phyloP scores from a whole-genome alignment of 495 filamentous ascomycete genomes.

The Talaromyces stipitatus region DNA sequence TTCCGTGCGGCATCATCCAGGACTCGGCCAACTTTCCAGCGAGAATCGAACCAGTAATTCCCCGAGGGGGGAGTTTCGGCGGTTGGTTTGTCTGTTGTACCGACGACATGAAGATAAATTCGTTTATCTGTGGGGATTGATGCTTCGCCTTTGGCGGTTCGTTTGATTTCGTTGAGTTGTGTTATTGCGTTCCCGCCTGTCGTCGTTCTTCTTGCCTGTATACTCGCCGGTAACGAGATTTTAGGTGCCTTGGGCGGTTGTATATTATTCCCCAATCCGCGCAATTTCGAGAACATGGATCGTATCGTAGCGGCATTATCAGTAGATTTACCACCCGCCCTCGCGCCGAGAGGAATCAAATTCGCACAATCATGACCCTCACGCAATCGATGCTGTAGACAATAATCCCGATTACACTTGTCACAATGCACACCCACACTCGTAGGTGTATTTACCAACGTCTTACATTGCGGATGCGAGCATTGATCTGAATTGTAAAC shows the following conservation, averaged over 20 bases:
- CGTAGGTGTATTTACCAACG: constrained; percentile 69
- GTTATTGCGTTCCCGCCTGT: constrained; percentile 30
- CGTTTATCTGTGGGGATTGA: constrained; percentile 71
- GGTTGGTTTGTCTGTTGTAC: constrained; percentile 64
- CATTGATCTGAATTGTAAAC: constrained; percentile 64
- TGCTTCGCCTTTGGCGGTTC: constrained; percentile 79
- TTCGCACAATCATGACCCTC: constrained; percentile 85
- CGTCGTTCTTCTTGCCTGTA: constrained; percentile 44
- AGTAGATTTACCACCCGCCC: constrained; percentile 30
- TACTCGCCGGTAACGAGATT: constrained; percentile 37
- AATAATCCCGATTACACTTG: constrained; percentile 78
- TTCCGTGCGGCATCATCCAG: constrained; percentile 80
- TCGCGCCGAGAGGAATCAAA: constrained; percentile 58
- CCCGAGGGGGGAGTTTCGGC: constrained; percentile 67
- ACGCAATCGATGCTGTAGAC: constrained; percentile 78
- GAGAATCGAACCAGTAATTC: constrained; percentile 74
- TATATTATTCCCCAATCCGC: constrained; percentile 59
- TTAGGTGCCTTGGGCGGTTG: constrained; percentile 30
- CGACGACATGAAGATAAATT: constrained; percentile 78
- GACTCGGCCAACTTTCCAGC: constrained; percentile 84
- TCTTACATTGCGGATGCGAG: constrained; percentile 70
- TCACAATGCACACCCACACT: constrained; percentile 74
- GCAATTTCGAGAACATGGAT: constrained; percentile 56
- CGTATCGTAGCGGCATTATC: constrained; percentile 34
- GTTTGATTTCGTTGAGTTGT: constrained; percentile 69